Evolutionary conservation across 2,329 filamentous ascomycete genomes (phyloP).

Genomic region (Coleophoma crateriformis): DNA sequence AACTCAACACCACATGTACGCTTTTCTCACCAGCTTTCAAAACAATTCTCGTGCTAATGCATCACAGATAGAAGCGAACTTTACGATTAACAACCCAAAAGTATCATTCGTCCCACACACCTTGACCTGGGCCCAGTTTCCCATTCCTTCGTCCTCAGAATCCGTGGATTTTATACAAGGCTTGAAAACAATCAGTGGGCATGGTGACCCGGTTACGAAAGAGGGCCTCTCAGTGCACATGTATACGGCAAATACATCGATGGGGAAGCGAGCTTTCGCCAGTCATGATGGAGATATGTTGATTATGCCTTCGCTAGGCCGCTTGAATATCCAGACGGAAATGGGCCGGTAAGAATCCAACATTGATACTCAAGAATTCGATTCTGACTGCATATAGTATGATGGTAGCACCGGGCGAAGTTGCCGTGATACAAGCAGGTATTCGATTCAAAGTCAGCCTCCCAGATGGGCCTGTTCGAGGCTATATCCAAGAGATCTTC

Average conservation of each 20-base stretch:
- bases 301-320: slow-evolving; percentile 58
- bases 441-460: slow-evolving; percentile 56
- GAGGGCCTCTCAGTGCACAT: slow-evolving; percentile 45
- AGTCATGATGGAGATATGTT: slow-evolving; percentile 62
- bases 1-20: slow-evolving; percentile 39
- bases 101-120: slow-evolving; percentile 40
- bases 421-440: slow-evolving; percentile 58
- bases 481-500: slow-evolving; percentile 61
- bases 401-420: slow-evolving; percentile 58
- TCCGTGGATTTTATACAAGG: slow-evolving; percentile 38
- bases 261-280: slow-evolving; percentile 40
- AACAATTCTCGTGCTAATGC: slow-evolving; percentile 11
- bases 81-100: slow-evolving; percentile 38
- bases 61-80: slow-evolving; percentile 33
- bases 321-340: slow-evolving; percentile 55
- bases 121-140: slow-evolving; percentile 43
- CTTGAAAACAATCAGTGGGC: slow-evolving; percentile 42
- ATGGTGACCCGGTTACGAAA: slow-evolving; percentile 42
- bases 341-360: slow-evolving; percentile 1
- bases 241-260: slow-evolving; percentile 40
- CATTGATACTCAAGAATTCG: background rate
- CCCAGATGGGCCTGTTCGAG: slow-evolving; percentile 51
- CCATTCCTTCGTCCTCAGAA: slow-evolving; percentile 13
- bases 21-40: background rate
- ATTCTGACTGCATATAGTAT: slow-evolving; percentile 22